Conservation (phyloP, 176 grass and related monocot species). For the Calamus simplicifolius region DNA sequence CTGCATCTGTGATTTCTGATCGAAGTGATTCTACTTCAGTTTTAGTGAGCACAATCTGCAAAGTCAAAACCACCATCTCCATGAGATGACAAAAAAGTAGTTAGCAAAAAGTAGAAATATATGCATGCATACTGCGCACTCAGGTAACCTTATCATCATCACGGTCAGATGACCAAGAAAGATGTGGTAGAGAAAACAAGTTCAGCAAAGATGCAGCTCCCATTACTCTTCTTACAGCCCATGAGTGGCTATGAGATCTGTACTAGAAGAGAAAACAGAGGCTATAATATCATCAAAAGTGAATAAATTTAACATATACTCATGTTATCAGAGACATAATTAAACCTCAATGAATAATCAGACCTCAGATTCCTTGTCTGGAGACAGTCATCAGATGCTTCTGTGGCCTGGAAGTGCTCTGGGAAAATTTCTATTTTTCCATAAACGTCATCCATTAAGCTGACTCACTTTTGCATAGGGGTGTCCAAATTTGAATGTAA, state of each 20-base stretch:
- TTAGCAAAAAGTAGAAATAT: neutral
- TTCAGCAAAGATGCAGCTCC: slow-evolving; percentile 68
- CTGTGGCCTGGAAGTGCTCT: slow-evolving; percentile 47
- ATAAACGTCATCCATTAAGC: slow-evolving; percentile 72
- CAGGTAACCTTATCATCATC: slow-evolving; percentile 72
- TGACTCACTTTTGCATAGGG: too few species aligned
- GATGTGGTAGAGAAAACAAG: slow-evolving; percentile 57
- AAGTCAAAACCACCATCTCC: neutral
- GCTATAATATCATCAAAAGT: slow-evolving; percentile 12
- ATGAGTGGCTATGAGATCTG: slow-evolving; percentile 34
- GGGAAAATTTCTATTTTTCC: slow-evolving; percentile 81
- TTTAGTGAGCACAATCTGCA: slow-evolving; percentile 60
- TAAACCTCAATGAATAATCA: slow-evolving; percentile 55
- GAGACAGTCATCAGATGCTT: slow-evolving; percentile 32
- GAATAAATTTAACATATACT: neutral
- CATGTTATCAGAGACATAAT: neutral
- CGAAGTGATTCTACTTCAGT: slow-evolving; percentile 69
- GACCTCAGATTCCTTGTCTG: slow-evolving; percentile 32
- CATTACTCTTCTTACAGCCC: slow-evolving; percentile 64
- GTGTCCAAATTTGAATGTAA: too few species aligned
- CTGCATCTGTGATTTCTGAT: slow-evolving; percentile 59
- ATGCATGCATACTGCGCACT: neutral
- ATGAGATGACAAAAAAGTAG: neutral
- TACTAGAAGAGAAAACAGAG: slow-evolving; percentile 8
- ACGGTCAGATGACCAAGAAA: slow-evolving; percentile 52